Percentiles rank a stretch among this genome's conserved stretches.
Conservation (phyloP, 2,329 filamentous ascomycete genomes). For the Aspergillus aculeatinus region DNA sequence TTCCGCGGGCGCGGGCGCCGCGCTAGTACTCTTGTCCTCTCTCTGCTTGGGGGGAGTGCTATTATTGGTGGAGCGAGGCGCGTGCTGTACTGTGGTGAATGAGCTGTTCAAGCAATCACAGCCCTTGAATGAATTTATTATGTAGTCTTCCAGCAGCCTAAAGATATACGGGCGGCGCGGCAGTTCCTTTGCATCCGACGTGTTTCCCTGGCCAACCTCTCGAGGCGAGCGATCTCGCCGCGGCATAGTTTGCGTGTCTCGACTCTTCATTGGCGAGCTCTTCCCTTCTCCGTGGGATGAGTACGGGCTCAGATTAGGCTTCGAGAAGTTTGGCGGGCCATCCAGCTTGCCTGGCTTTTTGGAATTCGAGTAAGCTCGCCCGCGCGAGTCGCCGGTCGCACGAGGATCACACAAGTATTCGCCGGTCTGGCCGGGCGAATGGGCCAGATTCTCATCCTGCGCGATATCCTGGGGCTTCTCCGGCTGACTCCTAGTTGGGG, state of each 20-base stretch:
- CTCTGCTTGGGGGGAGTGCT: conserved; percentile 39
- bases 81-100: conserved; percentile 59
- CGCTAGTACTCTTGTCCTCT: conserved; percentile 30
- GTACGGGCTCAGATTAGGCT: conserved; percentile 13
- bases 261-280: conserved; percentile 22
- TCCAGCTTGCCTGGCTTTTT: conserved; percentile 20
- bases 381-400: conserved; percentile 19
- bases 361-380: conserved; percentile 30
- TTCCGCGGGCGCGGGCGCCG: conserved; percentile 28
- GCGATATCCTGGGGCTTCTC: conserved; percentile 10
- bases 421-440: conserved; percentile 11
- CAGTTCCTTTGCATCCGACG: conserved; percentile 39
- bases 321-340: conserved; percentile 17
- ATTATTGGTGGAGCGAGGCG: conserved; percentile 46
- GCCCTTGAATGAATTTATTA: conserved; percentile 66
- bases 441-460: conserved; percentile 16
- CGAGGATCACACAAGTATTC: conserved; percentile 21
- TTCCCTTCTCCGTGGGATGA: conserved; percentile 20
- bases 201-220: conserved; percentile 19
- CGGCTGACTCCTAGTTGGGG: conserved; percentile 20
- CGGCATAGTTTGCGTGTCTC: conserved; percentile 28
- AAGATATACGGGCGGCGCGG: conserved; percentile 60
- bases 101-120: conserved; percentile 74
- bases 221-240: conserved; percentile 22
- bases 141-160: conserved; percentile 73